These are phyloP conservation scores for Xylariaceae sp. DNA, from an alignment of 2,329 filamentous ascomycete species.

Conservation along the genomic window DNA sequence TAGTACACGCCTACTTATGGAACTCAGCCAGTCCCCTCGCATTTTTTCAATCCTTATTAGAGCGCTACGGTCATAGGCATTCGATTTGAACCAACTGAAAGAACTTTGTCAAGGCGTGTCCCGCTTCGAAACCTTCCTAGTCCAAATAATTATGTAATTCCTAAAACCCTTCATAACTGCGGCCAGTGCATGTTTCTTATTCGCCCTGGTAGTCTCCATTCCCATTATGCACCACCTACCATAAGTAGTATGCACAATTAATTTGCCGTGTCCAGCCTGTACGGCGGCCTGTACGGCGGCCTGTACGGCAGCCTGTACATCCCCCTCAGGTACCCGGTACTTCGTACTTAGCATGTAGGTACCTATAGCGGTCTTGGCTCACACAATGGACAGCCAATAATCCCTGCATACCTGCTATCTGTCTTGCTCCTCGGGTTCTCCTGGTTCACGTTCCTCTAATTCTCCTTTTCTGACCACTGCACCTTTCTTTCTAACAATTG, in stretches of 20 bases:
- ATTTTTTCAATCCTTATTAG: too few species aligned
- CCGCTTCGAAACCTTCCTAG: too few species aligned
- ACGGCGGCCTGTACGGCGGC: neutral
- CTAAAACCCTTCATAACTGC: too few species aligned
- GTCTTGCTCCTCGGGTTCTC: conserved; percentile 17
- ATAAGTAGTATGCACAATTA: too few species aligned
- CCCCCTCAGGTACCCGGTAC: neutral
- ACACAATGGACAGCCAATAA: conserved; percentile 13
- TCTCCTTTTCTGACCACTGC: conserved; percentile 16
- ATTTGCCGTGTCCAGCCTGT: neutral
- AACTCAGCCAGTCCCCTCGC: too few species aligned
- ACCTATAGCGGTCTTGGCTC: conserved; percentile 9
- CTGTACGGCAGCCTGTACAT: neutral
- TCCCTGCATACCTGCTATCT: conserved; percentile 14
- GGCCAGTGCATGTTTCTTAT: too few species aligned
- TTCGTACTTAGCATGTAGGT: conserved; percentile 1
- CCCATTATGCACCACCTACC: conserved; percentile 4
- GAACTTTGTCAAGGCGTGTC: too few species aligned
- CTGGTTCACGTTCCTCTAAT: conserved; percentile 16
- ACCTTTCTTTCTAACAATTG: conserved; percentile 11
- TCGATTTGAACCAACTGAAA: too few species aligned
- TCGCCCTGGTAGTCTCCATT: neutral
- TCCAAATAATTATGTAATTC: too few species aligned
- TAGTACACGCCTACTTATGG: too few species aligned
- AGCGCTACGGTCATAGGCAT: too few species aligned